Evolutionary conservation across 768 basidiomycete genomes (phyloP).

Genomic region (Multifurca ochricompacta): DNA sequence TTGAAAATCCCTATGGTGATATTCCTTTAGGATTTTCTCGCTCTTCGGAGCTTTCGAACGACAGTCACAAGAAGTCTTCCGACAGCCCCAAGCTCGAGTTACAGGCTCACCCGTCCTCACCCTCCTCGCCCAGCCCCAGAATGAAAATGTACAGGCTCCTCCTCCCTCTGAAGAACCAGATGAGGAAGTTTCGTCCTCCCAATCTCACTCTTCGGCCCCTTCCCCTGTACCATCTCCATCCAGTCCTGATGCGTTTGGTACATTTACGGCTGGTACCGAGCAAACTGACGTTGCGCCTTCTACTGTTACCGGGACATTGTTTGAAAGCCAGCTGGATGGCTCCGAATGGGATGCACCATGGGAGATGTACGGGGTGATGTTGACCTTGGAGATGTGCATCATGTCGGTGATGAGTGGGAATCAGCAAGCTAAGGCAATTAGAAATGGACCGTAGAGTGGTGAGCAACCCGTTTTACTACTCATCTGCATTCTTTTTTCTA

Average conservation of each 20-base stretch:
- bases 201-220: background rate
- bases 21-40: slow-evolving; percentile 24
- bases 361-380: slow-evolving; percentile 14
- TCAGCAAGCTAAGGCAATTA: slow-evolving; percentile 47
- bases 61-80: background rate
- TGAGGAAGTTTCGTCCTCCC: background rate
- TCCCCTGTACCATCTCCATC: slow-evolving; percentile 19
- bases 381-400: slow-evolving; percentile 20
- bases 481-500: slow-evolving; percentile 14
- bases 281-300: slow-evolving; percentile 31
- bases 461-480: slow-evolving; percentile 27
- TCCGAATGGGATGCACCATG: slow-evolving; percentile 30
- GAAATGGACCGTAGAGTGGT: slow-evolving; percentile 59
- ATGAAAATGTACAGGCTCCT: background rate
- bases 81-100: background rate
- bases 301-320: slow-evolving; percentile 26
- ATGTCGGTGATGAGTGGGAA: slow-evolving; percentile 60
- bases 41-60: background rate
- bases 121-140: background rate
- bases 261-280: slow-evolving; percentile 47
- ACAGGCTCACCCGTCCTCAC: background rate
- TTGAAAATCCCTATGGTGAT: slow-evolving; percentile 35
- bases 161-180: background rate
- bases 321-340: slow-evolving; percentile 16
- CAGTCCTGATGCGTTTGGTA: slow-evolving; percentile 50